phyloP scores from a whole-genome alignment of 257 asterid species.

The Orobanche coerulescens region DNA sequence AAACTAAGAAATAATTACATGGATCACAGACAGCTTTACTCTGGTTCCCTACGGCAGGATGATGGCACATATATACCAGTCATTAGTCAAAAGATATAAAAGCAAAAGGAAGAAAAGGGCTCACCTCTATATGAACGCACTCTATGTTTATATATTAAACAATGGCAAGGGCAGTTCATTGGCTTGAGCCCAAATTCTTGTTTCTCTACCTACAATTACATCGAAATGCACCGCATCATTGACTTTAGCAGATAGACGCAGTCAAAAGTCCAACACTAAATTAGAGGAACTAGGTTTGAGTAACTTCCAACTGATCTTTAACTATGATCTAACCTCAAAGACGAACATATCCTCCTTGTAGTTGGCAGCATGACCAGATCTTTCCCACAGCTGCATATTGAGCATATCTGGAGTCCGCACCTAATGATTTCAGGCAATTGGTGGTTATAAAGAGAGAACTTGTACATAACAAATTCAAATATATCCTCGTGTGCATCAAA shows the following conservation, averaged over 20 bases:
- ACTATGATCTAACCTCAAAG: conserved; percentile 51
- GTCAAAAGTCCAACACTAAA: neutral
- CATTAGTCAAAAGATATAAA: no score
- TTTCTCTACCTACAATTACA: conserved; percentile 62
- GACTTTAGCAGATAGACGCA: conserved; percentile 10
- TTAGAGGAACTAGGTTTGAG: neutral
- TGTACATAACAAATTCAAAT: neutral
- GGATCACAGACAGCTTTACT: no score
- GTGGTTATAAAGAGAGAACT: conserved; percentile 3
- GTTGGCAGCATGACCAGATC: conserved; percentile 98
- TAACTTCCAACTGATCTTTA: neutral
- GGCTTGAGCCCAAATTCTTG: conserved; percentile 98
- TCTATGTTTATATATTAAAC: conserved; percentile 87
- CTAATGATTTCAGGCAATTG: conserved; percentile 37
- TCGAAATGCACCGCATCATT: conserved; percentile 1
- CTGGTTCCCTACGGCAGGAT: no score
- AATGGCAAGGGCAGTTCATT: conserved; percentile 98
- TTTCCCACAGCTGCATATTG: conserved; percentile 97
- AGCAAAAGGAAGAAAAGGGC: conserved; percentile 18
- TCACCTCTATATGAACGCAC: conserved; percentile 93
- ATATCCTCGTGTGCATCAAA: conserved; percentile 15
- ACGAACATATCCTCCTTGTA: conserved; percentile 96
- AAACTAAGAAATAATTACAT: no score
- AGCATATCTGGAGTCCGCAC: conserved; percentile 88
- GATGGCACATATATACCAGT: no score